Evolutionary conservation across 2,329 filamentous ascomycete species (phyloP), one percentile per base, ranked within the genome.

Genomic region (Fusarium decemcellulare): DNA sequence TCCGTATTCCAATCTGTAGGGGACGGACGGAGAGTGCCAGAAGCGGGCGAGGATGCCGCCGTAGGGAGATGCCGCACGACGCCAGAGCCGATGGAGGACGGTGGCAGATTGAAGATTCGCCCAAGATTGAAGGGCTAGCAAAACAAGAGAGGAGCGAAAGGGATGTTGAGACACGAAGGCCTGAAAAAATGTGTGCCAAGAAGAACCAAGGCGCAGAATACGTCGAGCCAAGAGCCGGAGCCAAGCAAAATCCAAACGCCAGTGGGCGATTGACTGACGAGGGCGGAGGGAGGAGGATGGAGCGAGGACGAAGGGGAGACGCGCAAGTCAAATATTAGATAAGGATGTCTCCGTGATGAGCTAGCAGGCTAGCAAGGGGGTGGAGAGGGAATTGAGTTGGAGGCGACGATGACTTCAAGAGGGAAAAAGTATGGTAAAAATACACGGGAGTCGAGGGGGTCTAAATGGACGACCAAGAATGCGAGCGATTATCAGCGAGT

Each of bases 191-290:
- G 40, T 58, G 10, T 58, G 67, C 67, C 67, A 70, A 70, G 67
- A 39, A 57, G 55, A 64, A 70, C 67, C 67, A 70, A 70, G 67
- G 16, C 53, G 44, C 55, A 70, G 46, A 59, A 70, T 37, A 67
- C 61, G 59, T 64, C 46, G 50, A 70, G 67, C 63, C 67, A 70
- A 70, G 67, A 68, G 43, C 63, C 32, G 34, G 37, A 64, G 63
- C 67, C 67, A 70, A 70, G 67, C 40, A 37, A 50, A 58, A 68
- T 59, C 56, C 63, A 68, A 54, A 63, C 46, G 52, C 54, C 63
- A 70, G 56, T 58, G 27, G 50, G 30, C 56, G 53, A 59, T 48
- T 59, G 43, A 50, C 42, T 57, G 50, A 29, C n/a, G 54, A 64
- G 14, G 46, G 34, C 42, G 44, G 43, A 37, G 23, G 40, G 55